Percentiles rank a stretch among this genome's conserved stretches.
phyloP scores from a whole-genome alignment of 2,329 filamentous ascomycete species.

The Pseudocercospora eumusae region DNA sequence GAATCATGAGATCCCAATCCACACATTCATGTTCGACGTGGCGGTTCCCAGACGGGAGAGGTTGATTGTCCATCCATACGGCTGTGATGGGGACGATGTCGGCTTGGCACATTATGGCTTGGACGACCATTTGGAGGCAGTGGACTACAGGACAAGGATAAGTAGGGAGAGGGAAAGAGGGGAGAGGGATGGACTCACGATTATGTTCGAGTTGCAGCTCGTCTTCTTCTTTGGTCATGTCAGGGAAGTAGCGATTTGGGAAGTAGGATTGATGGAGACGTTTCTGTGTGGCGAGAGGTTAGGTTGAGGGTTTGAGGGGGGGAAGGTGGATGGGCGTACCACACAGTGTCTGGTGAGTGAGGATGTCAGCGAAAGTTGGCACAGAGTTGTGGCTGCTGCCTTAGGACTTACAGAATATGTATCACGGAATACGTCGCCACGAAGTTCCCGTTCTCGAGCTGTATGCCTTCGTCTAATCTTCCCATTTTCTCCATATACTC shows the following conservation, averaged over 20 bases:
- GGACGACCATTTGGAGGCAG: slow-evolving; percentile 10
- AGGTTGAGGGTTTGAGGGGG: background rate
- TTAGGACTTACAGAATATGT: background rate
- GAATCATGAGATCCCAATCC: background rate
- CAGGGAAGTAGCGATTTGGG: slow-evolving; percentile 7
- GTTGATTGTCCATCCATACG: slow-evolving; percentile 6
- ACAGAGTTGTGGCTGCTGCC: no score
- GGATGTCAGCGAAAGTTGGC: background rate
- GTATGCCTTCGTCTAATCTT: slow-evolving; percentile 1
- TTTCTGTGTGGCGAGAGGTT: background rate
- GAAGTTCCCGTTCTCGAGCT: slow-evolving; percentile 6
- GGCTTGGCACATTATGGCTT: slow-evolving; percentile 8
- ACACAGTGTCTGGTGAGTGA: background rate
- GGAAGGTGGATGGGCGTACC: background rate
- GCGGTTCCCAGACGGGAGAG: background rate
- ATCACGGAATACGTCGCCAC: slow-evolving; percentile 9
- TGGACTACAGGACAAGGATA: background rate
- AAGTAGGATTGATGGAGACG: slow-evolving; percentile 12
- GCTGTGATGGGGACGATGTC: slow-evolving; percentile 7
- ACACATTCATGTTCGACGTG: slow-evolving; percentile 1
- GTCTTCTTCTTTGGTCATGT: slow-evolving; percentile 4
- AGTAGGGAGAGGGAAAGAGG: background rate
- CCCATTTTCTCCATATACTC: slow-evolving; percentile 9
- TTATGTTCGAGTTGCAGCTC: slow-evolving; percentile 10
- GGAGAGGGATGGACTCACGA: background rate